phyloP scores from a whole-genome alignment of 2,329 filamentous ascomycete species.

The Colletotrichum abscissum region DNA sequence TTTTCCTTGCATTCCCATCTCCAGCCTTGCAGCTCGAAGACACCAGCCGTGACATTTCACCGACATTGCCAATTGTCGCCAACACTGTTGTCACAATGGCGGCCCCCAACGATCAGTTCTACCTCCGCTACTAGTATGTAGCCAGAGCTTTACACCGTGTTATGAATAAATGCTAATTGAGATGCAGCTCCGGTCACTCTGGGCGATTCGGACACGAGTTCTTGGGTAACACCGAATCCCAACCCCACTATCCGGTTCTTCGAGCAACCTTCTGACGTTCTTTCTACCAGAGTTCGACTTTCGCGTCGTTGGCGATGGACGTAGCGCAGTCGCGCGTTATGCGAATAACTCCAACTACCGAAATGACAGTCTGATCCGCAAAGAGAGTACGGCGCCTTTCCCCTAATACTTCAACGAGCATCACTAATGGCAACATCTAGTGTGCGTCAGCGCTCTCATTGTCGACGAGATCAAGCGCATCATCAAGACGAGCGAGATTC shows the following conservation, averaged over 20 bases:
- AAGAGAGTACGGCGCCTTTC: conserved; percentile 83
- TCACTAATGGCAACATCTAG: conserved; percentile 56
- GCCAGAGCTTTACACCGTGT: background rate
- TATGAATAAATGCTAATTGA: conserved; percentile 26
- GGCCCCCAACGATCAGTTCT: conserved; percentile 84
- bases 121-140: conserved; percentile 94
- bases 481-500: conserved; percentile 95
- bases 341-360: conserved; percentile 99
- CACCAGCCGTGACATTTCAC: conserved; percentile 37
- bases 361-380: conserved; percentile 97
- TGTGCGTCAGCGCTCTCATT: conserved; percentile 94
- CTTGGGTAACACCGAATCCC: conserved; percentile 74
- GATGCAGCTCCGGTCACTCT: conserved; percentile 89
- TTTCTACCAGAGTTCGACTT: conserved; percentile 88
- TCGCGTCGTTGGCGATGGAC: conserved; percentile 88
- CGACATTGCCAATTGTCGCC: conserved; percentile 13
- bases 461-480: conserved; percentile 97
- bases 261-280: conserved; percentile 30
- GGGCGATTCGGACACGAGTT: conserved; percentile 99
- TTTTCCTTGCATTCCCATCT: conserved; percentile 26
- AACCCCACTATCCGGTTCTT: background rate
- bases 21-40: conserved; percentile 36
- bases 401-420: background rate
- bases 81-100: conserved; percentile 63
- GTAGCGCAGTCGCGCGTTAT: conserved; percentile 93